Base-by-base conservation (phyloP, 495 filamentous ascomycete genomes). In the Neurospora hispaniola region DNA sequence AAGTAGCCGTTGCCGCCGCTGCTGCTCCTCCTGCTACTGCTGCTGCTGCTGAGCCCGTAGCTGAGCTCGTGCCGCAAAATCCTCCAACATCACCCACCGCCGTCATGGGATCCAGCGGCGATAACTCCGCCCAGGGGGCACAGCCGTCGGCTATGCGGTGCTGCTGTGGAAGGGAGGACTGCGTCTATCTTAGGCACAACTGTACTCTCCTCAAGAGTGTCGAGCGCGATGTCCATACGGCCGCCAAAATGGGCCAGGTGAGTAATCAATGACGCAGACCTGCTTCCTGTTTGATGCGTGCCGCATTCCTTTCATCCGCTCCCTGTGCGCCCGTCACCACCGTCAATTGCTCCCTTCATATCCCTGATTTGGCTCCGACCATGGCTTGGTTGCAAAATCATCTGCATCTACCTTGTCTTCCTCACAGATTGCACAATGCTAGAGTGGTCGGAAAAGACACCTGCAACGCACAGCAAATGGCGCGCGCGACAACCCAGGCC, bases 211-310 rank as follows among this genome's bases (percentile, higher is more conserved):
- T 97, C 27, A 87, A 91, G 77, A 90, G 89, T 70, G 83, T 98
- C 74, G 94, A 99, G 82, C 90, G 90, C 75, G 92, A 98, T 82
- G 91, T 97, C 16, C 88, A 88, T 72, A 92, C 88, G 38, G 95
- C 95, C 14, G 95, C 94, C 42, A 86, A 90, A 74, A 86, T 98
- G 79, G 95, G 95, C 68, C 92, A 97, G 92, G 95, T 96, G 82
- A 72, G 87, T 85, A 44, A 66, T 66, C 27, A 66, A 35, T 66
- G 54, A 66, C 54, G 54, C 54, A 18, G 23, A 62, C 12, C 54
- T 31, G 54, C 54, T 62, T 18, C 54, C 54, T 66, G 27, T 18
- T 66, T 66, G 27, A 35, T 66, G 54, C 54, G 54, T 66, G 54
- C 54, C 54, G 54, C 54, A 66, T 66, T 66, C 54, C 54, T 66